Conservation (phyloP, 768 basidiomycete species). For the Candolleomyces eurysporus region DNA sequence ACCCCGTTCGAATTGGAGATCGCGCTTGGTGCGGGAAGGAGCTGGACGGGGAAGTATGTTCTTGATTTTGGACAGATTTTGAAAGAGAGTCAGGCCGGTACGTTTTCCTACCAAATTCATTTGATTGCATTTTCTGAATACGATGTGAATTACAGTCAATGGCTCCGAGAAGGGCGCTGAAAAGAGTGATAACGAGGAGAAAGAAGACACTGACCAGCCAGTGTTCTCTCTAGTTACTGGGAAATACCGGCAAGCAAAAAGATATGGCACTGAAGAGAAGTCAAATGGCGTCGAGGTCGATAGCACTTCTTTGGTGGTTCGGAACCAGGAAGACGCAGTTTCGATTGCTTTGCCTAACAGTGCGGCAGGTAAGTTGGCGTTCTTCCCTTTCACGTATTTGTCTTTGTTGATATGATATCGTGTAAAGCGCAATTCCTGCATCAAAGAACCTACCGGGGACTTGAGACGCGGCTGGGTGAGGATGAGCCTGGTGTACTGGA, state of each 20-base stretch:
- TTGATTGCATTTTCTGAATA: neutral
- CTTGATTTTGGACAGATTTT: slow-evolving; percentile 72
- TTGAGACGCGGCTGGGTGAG: slow-evolving; percentile 74
- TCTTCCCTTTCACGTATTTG: neutral
- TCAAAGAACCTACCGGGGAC: slow-evolving; percentile 71
- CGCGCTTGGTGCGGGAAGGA: slow-evolving; percentile 67
- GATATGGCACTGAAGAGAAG: slow-evolving; percentile 41
- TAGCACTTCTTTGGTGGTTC: slow-evolving; percentile 45
- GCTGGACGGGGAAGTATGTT: slow-evolving; percentile 77
- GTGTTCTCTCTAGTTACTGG: slow-evolving; percentile 87
- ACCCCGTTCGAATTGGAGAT: slow-evolving; percentile 91
- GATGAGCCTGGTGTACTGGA: slow-evolving; percentile 81
- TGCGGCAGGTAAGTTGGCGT: slow-evolving; percentile 57
- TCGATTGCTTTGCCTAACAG: slow-evolving; percentile 57
- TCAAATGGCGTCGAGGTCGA: slow-evolving; percentile 12
- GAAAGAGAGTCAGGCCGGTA: slow-evolving; percentile 8
- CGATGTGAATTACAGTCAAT: neutral
- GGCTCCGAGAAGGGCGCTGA: neutral
- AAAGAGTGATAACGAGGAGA: slow-evolving; percentile 22
- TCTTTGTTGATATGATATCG: slow-evolving; percentile 5
- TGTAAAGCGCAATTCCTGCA: slow-evolving; percentile 66
- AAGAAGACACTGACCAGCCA: slow-evolving; percentile 64
- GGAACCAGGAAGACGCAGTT: slow-evolving; percentile 58
- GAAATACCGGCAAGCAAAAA: slow-evolving; percentile 75
- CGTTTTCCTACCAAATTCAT: neutral